Evolutionary conservation across 2,329 filamentous ascomycete genomes (phyloP).

Genomic region (Neofusicoccum ribis): DNA sequence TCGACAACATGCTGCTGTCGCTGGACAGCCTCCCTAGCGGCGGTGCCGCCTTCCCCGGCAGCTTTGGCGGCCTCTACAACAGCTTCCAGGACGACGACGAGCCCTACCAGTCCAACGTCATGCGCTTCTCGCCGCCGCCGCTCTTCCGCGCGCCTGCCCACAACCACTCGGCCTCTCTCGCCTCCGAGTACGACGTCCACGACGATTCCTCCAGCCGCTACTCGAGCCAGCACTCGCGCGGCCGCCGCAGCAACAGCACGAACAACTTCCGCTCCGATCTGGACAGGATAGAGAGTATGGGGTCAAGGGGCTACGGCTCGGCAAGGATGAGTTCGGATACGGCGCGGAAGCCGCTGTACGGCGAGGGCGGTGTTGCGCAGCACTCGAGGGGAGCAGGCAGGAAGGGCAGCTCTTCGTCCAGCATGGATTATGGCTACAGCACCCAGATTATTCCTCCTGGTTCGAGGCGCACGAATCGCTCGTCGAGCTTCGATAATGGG

Average conservation of each 20-base stretch:
- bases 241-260: conserved; percentile 77
- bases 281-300: conserved; percentile 31
- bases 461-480: conserved; percentile 49
- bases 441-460: conserved; percentile 60
- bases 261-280: conserved; percentile 58
- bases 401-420: conserved; percentile 67
- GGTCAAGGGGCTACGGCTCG: conserved; percentile 15
- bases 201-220: conserved; percentile 43
- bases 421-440: conserved; percentile 65
- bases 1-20: conserved; percentile 92
- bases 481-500: conserved; percentile 71
- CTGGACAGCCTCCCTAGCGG: conserved; percentile 69
- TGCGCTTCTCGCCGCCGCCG: conserved; percentile 31
- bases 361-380: conserved; percentile 31
- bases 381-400: conserved; percentile 48
- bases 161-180: conserved; percentile 61
- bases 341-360: conserved; percentile 28
- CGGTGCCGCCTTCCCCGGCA: conserved; percentile 31
- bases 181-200: conserved; percentile 48
- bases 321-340: conserved; percentile 24
- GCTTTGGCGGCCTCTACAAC: conserved; percentile 33
- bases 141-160: conserved; percentile 54
- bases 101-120: conserved; percentile 39
- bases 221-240: conserved; percentile 46
- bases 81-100: conserved; percentile 43